These are phyloP conservation scores for Mortierella sp. DNA, from an alignment of 371 early-diverging fungal genomes.

Conservation along the genomic window DNA sequence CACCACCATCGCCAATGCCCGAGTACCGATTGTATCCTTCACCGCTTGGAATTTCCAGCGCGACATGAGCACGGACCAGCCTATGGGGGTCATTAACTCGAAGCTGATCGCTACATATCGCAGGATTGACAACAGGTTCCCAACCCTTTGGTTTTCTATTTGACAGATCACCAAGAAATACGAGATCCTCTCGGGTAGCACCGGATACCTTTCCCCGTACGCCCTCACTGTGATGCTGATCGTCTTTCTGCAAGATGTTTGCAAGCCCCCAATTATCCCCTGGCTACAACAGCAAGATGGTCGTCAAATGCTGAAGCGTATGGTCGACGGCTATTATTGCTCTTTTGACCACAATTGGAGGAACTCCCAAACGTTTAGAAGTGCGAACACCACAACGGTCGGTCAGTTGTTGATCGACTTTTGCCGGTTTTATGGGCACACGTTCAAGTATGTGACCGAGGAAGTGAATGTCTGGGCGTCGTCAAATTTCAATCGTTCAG, in stretches of 20 bases:
- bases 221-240: constrained; percentile 50
- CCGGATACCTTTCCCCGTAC: constrained; percentile 52
- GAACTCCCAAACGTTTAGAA: constrained; percentile 59
- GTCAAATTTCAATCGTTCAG: background rate
- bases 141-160: constrained; percentile 68
- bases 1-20: constrained; percentile 33
- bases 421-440: constrained; percentile 67
- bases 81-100: constrained; percentile 70
- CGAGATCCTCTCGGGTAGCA: constrained; percentile 46
- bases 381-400: constrained; percentile 59
- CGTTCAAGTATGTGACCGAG: constrained; percentile 63
- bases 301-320: background rate
- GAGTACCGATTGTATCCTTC: constrained; percentile 80
- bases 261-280: background rate
- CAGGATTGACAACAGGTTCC: constrained; percentile 65
- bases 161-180: constrained; percentile 66
- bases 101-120: constrained; percentile 68
- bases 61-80: constrained; percentile 72
- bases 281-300: constrained; percentile 12
- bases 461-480: constrained; percentile 66
- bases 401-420: constrained; percentile 71
- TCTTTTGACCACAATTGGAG: constrained; percentile 14
- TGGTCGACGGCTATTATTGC: background rate
- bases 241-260: constrained; percentile 33
- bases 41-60: constrained; percentile 63